Percentiles rank a stretch among this genome's conserved stretches.
phyloP scores from a whole-genome alignment of 371 early-diverging fungal genomes.

The Saksenaea vasiformis region DNA sequence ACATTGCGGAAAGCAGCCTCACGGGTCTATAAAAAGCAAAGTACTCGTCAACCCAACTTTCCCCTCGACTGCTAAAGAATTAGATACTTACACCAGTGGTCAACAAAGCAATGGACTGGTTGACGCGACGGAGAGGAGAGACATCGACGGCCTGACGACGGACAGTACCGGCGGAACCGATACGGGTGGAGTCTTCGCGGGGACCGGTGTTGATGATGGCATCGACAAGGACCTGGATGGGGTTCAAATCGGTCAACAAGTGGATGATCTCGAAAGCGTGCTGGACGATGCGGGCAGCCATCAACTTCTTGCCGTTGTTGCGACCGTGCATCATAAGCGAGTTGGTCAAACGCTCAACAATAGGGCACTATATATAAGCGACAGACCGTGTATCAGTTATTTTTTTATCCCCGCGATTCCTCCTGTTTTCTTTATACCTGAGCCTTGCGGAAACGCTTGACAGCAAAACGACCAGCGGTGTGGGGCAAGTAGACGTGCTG shows the following conservation, averaged over 20 bases:
- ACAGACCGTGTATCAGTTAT: neutral
- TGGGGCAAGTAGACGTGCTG: conserved; percentile 97
- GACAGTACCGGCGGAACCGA: conserved; percentile 99
- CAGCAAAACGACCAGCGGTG: conserved; percentile 98
- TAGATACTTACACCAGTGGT: conserved; percentile 85
- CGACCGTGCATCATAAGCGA: conserved; percentile 99
- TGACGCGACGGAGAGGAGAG: conserved; percentile 98
- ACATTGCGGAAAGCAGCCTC: conserved; percentile 43
- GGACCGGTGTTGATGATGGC: conserved; percentile 99
- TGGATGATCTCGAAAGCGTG: conserved; percentile 99
- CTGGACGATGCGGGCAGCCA: conserved; percentile 99
- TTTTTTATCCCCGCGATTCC: neutral
- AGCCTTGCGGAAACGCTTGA: conserved; percentile 98
- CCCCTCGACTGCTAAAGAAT: conserved; percentile 23
- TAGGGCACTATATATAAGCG: conserved; percentile 80
- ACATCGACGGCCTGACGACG: conserved; percentile 99
- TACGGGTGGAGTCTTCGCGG: conserved; percentile 99
- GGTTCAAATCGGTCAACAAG: conserved; percentile 99
- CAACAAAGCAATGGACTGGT: conserved; percentile 96
- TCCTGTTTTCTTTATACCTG: conserved; percentile 55
- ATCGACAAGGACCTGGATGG: conserved; percentile 99
- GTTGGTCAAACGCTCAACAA: conserved; percentile 99
- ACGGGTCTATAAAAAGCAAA: conserved; percentile 16
- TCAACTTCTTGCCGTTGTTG: conserved; percentile 99
- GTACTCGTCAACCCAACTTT: neutral